Conservation (phyloP, 129 eudicot species). For the Erigeron canadensis region DNA sequence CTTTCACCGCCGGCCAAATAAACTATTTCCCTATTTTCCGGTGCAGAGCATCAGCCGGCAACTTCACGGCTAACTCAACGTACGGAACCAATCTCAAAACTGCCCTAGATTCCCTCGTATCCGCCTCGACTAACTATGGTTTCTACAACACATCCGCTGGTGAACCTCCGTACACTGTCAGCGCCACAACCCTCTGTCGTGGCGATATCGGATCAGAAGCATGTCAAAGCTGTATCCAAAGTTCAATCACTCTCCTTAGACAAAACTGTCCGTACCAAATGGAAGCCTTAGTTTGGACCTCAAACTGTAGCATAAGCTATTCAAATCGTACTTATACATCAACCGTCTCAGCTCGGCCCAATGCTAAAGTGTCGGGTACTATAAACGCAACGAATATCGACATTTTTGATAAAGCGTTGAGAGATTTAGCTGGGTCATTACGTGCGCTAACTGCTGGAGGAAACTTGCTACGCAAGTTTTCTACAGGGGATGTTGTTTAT, state of each 20-base stretch:
- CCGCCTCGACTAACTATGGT: conserved; percentile 11
- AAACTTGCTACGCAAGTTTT: conserved; percentile 24
- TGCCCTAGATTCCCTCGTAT: conserved; percentile 24
- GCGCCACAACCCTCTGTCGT: conserved; percentile 40
- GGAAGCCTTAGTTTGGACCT: conserved; percentile 16
- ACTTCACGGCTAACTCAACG: conserved; percentile 25
- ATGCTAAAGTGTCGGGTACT: neutral
- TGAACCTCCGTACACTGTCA: conserved; percentile 13
- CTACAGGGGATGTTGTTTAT: conserved; percentile 3
- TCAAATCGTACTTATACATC: conserved; percentile 19
- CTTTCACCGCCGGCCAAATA: neutral
- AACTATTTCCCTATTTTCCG: conserved; percentile 17
- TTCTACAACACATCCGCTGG: conserved; percentile 31
- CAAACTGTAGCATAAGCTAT: conserved; percentile 34
- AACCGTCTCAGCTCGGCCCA: neutral
- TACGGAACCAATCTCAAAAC: conserved; percentile 29
- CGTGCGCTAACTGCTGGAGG: conserved; percentile 13
- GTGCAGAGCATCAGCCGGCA: conserved; percentile 22
- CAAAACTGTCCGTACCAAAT: neutral
- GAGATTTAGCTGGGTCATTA: conserved; percentile 8
- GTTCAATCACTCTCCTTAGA: conserved; percentile 11
- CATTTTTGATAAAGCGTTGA: neutral
- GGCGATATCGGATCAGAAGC: conserved; percentile 32
- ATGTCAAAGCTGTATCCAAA: conserved; percentile 25
- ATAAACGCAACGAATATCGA: neutral